phyloP scores from a whole-genome alignment of 345 rosid species.

The Clausena lansium region DNA sequence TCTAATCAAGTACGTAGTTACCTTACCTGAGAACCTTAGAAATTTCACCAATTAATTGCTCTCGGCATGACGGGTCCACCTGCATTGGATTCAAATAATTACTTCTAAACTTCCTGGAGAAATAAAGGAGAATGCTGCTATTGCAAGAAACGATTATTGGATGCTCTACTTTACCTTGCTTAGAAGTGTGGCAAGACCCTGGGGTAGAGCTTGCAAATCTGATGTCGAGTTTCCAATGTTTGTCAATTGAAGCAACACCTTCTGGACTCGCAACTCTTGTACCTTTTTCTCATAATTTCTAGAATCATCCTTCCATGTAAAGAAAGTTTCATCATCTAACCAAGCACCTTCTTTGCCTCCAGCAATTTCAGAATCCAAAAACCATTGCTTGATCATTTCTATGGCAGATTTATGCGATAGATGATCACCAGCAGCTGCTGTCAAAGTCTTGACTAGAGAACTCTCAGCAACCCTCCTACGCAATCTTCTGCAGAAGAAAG shows the following conservation, averaged over 20 bases:
- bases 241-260: conserved; percentile 63
- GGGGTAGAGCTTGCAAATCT: conserved; percentile 84
- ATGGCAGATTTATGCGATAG: conserved; percentile 62
- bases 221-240: conserved; percentile 61
- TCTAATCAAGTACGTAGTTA: not conserved
- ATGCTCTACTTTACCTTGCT: conserved; percentile 59
- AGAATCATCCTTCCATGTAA: conserved; percentile 65
- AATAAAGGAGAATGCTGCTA: conserved; percentile 3
- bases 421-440: conserved; percentile 67
- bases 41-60: conserved; percentile 47
- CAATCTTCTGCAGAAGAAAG: conserved; percentile 72
- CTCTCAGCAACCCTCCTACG: conserved; percentile 71
- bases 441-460: conserved; percentile 56
- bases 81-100: conserved; percentile 39
- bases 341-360: conserved; percentile 62
- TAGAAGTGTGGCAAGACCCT: conserved; percentile 81
- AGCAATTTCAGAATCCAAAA: conserved; percentile 55
- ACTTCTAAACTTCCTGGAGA: conserved; percentile 10
- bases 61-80: conserved; percentile 77
- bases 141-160: conserved; percentile 4
- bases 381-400: conserved; percentile 76
- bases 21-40: conserved; percentile 54
- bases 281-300: conserved; percentile 60
- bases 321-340: conserved; percentile 80
- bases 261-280: conserved; percentile 71